Base-by-base conservation (phyloP, 352 stramenopile genomes). In the Phytophthora pluvialis region DNA sequence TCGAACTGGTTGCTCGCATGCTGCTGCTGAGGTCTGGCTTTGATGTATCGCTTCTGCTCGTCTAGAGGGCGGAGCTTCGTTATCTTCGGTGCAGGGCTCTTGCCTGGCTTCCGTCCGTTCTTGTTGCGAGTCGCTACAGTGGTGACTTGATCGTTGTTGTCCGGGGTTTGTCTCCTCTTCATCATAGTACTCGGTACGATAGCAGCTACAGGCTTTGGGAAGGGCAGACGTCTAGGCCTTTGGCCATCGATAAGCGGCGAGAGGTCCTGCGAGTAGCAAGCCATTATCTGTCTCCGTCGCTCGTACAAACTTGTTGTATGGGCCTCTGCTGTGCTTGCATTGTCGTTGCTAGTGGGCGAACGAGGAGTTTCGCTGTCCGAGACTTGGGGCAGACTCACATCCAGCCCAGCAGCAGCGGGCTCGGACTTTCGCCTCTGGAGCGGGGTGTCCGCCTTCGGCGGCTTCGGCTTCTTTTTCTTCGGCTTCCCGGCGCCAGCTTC, bases 241-340 rank as follows among this genome's bases (percentile, higher is more conserved):
- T 64, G 44, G 6, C 80, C 82, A 40, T 84, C 48, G 31, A 89
- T 64, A 13, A 91, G 70, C 11, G 80, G 82, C 4, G 80, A 80
- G 12, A 91, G 62, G 39, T 91, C 82, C 47, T 91, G 80, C 11
- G 80, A 79, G 67, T 91, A 91, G 36, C 78, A 88, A 16, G 53
- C 71, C 51, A 80, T 58, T 52, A 75, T 76, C 43, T 81, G 72
- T 13, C 64, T 58, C 39, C 71, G 75, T 15, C 75, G 70, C 44
- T 79, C 70, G 35, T 68, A 72, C 5, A 69, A 68, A 28, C 72
- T 72, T 25, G 54, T 45, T 42, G 63, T 52, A 26, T 72, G 68
- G 1, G 47, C 59, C 15, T 74, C 63, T 26, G 60, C 40, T 32
- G 67, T 28, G 39, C 25, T 46, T 7, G 11, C n/a, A 25, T n/a